Evolutionary conservation across 176 grass and related monocot genomes (phyloP), one percentile per base, ranked within the genome.

Genomic region (Bonia amplexicaulis): DNA sequence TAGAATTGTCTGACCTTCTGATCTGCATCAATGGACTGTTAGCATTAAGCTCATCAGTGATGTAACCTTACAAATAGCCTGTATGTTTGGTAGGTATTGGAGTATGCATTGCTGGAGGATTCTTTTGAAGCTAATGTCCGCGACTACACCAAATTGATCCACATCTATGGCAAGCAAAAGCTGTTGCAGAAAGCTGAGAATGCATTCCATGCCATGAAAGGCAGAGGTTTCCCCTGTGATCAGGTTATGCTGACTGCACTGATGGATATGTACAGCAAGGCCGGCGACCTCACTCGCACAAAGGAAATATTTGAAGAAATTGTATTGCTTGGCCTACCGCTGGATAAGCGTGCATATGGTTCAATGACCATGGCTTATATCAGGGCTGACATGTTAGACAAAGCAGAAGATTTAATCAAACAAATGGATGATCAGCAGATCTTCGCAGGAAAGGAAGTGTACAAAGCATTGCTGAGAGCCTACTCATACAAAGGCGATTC

Each of bases 291-390:
- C 51, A 7, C 67, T 52, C 72, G 23, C 0, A 82, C 92, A 13
- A 90, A 87, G 31, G 86, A 91, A 78, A 71, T 69, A 16, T 99
- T 96, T 11, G 13, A 91, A 85, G 78, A 99, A 68, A 99, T 96
- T 9, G 70, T 86, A 57, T 52, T 96, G 80, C 84, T 98, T 4
- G 86, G 91, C 58, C 61, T 92, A 37, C 86, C 84, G 3, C 60
- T 93, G 6, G 93, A 98, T 73, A 99, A 96, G 61, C 75, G 90
- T 6, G 88, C 85, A 17, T 96, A 94, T 9, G 86, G 96, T 17
- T 92, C 96, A 3, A 99, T 99, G 96, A 39, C 92, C 51, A 96
- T 96, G 96, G 91, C 96, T 25, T 99, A 96, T 66, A 86, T 96
- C 69, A 91, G 96, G 69, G 88, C 88, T 73, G 82, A 84, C 73